A percentile compares a stretch with the other conserved stretches of the same genome.
Conservation (phyloP, 495 filamentous ascomycete species). For the Hypoxylon fragiforme region DNA sequence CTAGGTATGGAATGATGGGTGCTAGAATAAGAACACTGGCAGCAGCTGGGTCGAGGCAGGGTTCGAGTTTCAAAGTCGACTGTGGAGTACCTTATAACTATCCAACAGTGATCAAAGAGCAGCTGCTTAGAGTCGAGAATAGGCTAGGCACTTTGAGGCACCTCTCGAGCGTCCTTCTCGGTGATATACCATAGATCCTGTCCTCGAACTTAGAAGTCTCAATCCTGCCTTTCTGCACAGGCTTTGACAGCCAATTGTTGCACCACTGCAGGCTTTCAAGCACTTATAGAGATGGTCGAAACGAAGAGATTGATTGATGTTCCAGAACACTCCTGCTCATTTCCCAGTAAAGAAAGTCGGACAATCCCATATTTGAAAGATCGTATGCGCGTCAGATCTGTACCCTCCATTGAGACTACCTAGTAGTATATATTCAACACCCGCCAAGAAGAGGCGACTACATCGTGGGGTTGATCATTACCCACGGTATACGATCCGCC, state of each 20-base stretch:
- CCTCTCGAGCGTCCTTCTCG: background rate
- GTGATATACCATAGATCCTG: background rate
- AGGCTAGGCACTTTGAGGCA: slow-evolving; percentile 9
- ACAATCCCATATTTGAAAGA: background rate
- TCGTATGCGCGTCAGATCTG: background rate
- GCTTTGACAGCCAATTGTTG: background rate
- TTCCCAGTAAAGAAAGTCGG: background rate
- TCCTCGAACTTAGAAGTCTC: background rate
- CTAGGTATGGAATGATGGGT: too few species aligned
- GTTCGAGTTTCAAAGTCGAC: background rate
- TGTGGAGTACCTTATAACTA: slow-evolving; percentile 8
- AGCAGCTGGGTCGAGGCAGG: too few species aligned
- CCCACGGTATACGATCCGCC: background rate
- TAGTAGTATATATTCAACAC: too few species aligned
- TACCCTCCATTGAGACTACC: background rate
- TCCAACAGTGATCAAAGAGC: background rate
- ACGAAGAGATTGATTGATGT: background rate
- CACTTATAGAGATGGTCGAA: background rate
- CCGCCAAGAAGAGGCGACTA: too few species aligned
- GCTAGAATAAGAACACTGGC: too few species aligned
- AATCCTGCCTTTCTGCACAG: background rate
- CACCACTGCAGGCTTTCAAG: background rate
- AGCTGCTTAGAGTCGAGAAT: slow-evolving; percentile 6
- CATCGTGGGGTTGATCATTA: too few species aligned
- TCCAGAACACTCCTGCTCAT: slow-evolving; percentile 16